Conservation (phyloP, 2,329 filamentous ascomycete species). For the Pseudogymnoascus sp. region DNA sequence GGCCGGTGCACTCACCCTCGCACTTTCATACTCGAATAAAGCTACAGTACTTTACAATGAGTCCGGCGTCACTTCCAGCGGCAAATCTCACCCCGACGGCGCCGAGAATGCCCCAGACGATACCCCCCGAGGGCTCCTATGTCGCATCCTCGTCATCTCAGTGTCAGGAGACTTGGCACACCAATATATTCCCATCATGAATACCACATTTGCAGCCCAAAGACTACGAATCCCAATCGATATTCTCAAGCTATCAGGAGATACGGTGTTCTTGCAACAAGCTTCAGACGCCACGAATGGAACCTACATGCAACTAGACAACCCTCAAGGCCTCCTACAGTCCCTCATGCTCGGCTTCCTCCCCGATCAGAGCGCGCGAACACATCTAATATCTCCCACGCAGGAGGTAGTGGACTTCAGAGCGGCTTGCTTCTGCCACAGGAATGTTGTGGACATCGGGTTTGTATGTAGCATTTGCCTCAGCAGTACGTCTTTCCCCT, state of each 20-base stretch:
- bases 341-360: conserved; percentile 93
- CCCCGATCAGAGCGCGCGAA: conserved; percentile 59
- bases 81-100: conserved; percentile 16
- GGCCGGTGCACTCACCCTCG: conserved; percentile 82
- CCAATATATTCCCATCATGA: conserved; percentile 98
- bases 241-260: conserved; percentile 75
- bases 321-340: conserved; percentile 69
- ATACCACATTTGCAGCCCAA: conserved; percentile 91
- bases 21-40: conserved; percentile 86
- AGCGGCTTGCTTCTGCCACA: conserved; percentile 96
- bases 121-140: conserved; percentile 51
- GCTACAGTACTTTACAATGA: conserved; percentile 31
- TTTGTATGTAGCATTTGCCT: conserved; percentile 96
- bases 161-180: conserved; percentile 78
- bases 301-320: conserved; percentile 55
- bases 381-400: conserved; percentile 68
- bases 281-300: conserved; percentile 68
- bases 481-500: conserved; percentile 52
- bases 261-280: conserved; percentile 90
- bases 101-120: conserved; percentile 24
- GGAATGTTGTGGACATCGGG: conserved; percentile 80
- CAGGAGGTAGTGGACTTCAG: conserved; percentile 89
- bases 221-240: conserved; percentile 84
- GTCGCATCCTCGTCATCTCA: conserved; percentile 81
- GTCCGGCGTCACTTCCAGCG: conserved; percentile 26